Base-by-base conservation (phyloP, 176 grass and related monocot species). In the Otatea glauca region DNA sequence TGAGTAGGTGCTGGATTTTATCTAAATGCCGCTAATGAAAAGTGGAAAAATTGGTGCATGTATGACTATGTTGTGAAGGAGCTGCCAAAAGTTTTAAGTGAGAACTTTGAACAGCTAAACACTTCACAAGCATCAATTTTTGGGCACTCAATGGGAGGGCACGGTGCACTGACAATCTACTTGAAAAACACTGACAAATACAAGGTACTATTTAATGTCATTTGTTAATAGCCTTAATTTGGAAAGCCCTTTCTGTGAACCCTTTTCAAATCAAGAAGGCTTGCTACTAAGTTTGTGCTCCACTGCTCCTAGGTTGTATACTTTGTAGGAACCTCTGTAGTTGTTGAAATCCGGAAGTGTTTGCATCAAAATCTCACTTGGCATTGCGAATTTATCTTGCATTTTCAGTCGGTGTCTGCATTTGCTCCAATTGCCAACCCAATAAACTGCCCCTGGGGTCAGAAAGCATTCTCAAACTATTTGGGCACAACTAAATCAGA, bases 21-120 rank as follows among this genome's bases (percentile, higher is more conserved):
- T 90, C 86, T 99, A 72, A 99, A 99, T 64, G 93, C 93, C 49
- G 91, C 88, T 32, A 92, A 89, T 50, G 91, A 91, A 27, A 96
- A 99, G 66, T 99, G 97, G 97, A 94, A 96, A 90, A 96, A 99
- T 53, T 99, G 97, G 93, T 72, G 86, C 86, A 99, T 94, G 97
- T 99, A 96, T 68, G 92, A 94, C 49, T 99, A 99, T 75, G 42
- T 99, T 75, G 89, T 96, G 67, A 92, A 94, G 86, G 97, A 99
- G 65, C 88, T 99, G 45, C 97, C 97, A 77, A 81, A 91, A 82
- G 43, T 96, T 89, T n/a, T 99, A 11, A 79, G 48, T 79, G 86
- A 89, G 34, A 86, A 94, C 84, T 99, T 96, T 85, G 90, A 92
- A 80, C 92, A 94, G 72, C 93, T 99, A 24, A 87, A 96, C 70